Percentiles rank a stretch among this genome's conserved stretches.
These are phyloP conservation scores for Nitzschia inconspicua DNA, from an alignment of 108 stramenopile species.

Conservation along the genomic window DNA sequence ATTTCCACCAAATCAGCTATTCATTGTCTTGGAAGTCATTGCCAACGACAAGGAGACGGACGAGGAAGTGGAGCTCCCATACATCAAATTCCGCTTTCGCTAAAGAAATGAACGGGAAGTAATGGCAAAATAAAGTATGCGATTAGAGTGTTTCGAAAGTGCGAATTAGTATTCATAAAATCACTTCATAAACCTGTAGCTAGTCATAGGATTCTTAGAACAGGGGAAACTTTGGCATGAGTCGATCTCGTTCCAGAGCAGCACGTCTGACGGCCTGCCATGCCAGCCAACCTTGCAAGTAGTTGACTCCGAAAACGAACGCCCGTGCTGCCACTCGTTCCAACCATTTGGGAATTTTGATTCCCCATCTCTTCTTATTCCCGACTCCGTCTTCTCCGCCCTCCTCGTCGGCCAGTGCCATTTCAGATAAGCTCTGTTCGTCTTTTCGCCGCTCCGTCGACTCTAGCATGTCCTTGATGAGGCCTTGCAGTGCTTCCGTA, in stretches of 20 bases:
- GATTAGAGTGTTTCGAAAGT: neutral
- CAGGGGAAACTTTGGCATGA: constrained; percentile 85
- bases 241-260: constrained; percentile 64
- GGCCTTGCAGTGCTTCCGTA: constrained; percentile 39
- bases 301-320: constrained; percentile 74
- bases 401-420: constrained; percentile 27
- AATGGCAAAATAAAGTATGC: neutral
- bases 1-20: constrained; percentile 84
- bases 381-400: neutral
- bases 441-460: constrained; percentile 43
- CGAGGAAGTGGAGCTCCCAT: constrained; percentile 94
- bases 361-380: constrained; percentile 6
- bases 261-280: constrained; percentile 72
- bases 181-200: neutral
- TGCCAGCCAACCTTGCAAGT: constrained; percentile 82
- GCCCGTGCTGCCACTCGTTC: constrained; percentile 66
- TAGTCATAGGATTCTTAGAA: constrained; percentile 40
- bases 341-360: constrained; percentile 54
- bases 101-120: constrained; percentile 19
- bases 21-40: constrained; percentile 90
- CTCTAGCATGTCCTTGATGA: constrained; percentile 75
- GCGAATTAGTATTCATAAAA: neutral
- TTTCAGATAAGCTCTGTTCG: constrained; percentile 34
- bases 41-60: constrained; percentile 88
- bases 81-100: constrained; percentile 85